Evolutionary conservation across 495 filamentous ascomycete genomes (phyloP).

Genomic region (Penicillium coprophilum): DNA sequence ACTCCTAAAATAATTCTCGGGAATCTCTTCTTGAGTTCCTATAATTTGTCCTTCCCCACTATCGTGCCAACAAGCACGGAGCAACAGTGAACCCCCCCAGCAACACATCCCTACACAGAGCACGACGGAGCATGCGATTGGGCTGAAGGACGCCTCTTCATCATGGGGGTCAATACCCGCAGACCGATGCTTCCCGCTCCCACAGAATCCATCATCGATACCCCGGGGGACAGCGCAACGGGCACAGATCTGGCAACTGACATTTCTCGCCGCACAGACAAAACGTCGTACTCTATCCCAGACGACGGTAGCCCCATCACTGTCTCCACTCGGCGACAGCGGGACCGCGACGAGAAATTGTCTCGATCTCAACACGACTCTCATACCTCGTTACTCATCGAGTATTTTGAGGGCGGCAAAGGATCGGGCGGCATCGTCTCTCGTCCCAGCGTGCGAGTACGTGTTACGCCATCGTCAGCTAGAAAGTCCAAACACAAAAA

Average conservation of each 20-base stretch:
- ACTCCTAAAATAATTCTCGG: slow-evolving; percentile 10
- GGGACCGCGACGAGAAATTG: slow-evolving; percentile 52
- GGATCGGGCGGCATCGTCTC: slow-evolving; percentile 55
- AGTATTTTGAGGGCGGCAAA: slow-evolving; percentile 95
- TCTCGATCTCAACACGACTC: slow-evolving; percentile 58
- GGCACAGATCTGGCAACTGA: slow-evolving; percentile 76
- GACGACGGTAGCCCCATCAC: slow-evolving; percentile 95
- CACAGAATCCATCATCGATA: slow-evolving; percentile 72
- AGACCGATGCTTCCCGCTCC: slow-evolving; percentile 72
- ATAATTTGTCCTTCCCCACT: slow-evolving; percentile 20
- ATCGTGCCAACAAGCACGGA: slow-evolving; percentile 21
- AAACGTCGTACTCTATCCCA: slow-evolving; percentile 84
- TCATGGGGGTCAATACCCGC: slow-evolving; percentile 71
- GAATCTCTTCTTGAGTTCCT: neutral
- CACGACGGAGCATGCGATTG: slow-evolving; percentile 36
- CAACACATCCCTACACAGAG: slow-evolving; percentile 11
- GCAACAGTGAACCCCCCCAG: slow-evolving; percentile 11
- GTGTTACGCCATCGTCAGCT: slow-evolving; percentile 77
- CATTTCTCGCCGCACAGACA: slow-evolving; percentile 74
- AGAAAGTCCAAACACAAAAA: slow-evolving; percentile 56
- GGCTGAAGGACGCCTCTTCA: slow-evolving; percentile 32
- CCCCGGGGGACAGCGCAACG: slow-evolving; percentile 57
- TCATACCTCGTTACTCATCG: slow-evolving; percentile 92
- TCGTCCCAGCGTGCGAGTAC: slow-evolving; percentile 90
- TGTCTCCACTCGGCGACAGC: slow-evolving; percentile 67